Evolutionary conservation across 805 yeast genomes (phyloP), one percentile per base, ranked within the genome.

Genomic region (Pichia pseudocactophila): DNA sequence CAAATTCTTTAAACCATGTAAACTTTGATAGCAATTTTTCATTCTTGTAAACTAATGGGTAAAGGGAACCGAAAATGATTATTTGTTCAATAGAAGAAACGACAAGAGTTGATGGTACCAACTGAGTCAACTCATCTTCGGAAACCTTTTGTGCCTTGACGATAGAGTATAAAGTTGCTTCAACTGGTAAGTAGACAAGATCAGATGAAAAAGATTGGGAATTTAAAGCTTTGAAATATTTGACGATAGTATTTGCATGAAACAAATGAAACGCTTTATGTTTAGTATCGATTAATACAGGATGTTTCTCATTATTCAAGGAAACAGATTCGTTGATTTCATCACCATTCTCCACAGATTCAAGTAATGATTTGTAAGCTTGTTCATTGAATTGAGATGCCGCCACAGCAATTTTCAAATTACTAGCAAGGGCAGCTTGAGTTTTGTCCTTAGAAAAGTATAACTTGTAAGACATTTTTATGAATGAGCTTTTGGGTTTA

Each of bases 201-300:
- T 46, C 55, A 19, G 34, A 39, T 12, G 17, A 16, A 18, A n/a
- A 20, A 3, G 19, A 27, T 9, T 47, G 42, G 8, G 45, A 37
- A 16, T 54, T 42, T 9, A 49, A 39, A n/a, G 59, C 60, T 34
- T 76, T 65, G 47, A 79, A 62, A 53, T 76, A 82, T 58, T 78
- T 77, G 47, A 82, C 79, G 40, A 82, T 77, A 17, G 92, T 78
- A 55, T 82, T 80, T 17, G 85, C 68, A 58, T 82, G 86, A 44
- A 68, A 62, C 47, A 82, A 66, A 50, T 71, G 73, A 41, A 76
- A 71, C 7, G 61, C 59, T 31, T 67, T 58, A 18, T 40, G 22
- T 46, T 68, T 67, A 7, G 58, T 43, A 47, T 71, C 63, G 7
- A 41, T 19, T 42, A 51, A 37, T 62, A 47, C 5, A 40, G 40